These are phyloP conservation scores for Macroventuria anomochaeta DNA, from an alignment of 2,329 filamentous ascomycete genomes.

Conservation along the genomic window DNA sequence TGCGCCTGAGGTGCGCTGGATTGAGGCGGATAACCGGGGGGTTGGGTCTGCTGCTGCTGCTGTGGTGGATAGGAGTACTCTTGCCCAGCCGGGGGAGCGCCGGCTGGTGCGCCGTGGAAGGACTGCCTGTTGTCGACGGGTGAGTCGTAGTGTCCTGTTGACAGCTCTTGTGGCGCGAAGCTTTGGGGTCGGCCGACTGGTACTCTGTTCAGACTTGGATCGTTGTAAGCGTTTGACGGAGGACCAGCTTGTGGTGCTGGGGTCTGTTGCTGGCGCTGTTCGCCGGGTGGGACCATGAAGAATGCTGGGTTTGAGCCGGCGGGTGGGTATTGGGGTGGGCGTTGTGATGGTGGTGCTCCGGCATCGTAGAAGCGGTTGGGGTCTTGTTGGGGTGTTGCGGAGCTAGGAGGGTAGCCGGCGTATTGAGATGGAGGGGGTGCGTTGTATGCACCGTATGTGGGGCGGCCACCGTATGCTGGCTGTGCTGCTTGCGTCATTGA, in stretches of 20 bases:
- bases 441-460: conserved; percentile 42
- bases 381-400: conserved; percentile 45
- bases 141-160: conserved; percentile 55
- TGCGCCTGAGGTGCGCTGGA: conserved; percentile 19
- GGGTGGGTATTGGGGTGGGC: conserved; percentile 47
- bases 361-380: conserved; percentile 39
- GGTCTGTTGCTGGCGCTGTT: conserved; percentile 41
- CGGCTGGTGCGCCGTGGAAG: conserved; percentile 39
- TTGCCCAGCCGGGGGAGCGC: conserved; percentile 37
- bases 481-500: conserved; percentile 95
- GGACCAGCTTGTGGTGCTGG: conserved; percentile 38
- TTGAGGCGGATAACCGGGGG: conserved; percentile 36
- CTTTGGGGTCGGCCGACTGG: conserved; percentile 46
- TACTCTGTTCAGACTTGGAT: conserved; percentile 45
- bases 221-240: conserved; percentile 47
- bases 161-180: conserved; percentile 55
- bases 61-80: conserved; percentile 35
- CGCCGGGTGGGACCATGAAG: conserved; percentile 47
- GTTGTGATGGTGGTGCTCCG: conserved; percentile 41
- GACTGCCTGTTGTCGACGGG: conserved; percentile 55
- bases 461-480: conserved; percentile 75
- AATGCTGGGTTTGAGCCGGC: conserved; percentile 48
- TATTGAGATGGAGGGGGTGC: conserved; percentile 41
- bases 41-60: conserved; percentile 25
- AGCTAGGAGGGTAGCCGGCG: conserved; percentile 42